Conservation (phyloP, 1,284 basidiomycete genomes). For the Puccinia triticina region DNA sequence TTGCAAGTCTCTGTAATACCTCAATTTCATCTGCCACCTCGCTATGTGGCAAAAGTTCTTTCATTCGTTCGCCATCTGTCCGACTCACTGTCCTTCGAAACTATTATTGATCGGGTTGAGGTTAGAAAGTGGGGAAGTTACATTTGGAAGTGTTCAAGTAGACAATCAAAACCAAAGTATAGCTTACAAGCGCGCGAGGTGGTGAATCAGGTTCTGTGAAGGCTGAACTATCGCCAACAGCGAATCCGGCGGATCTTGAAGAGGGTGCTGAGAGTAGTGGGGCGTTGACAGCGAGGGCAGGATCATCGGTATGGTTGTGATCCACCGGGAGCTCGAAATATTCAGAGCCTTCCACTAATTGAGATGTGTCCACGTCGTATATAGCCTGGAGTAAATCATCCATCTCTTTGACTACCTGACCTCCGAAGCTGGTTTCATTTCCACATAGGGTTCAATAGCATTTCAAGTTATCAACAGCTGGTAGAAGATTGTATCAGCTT, state of each 20-base stretch:
- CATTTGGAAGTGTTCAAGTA: not conserved
- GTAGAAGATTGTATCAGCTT: not conserved
- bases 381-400: constrained; percentile 36
- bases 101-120: not conserved
- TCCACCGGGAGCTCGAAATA: not conserved
- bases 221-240: not conserved
- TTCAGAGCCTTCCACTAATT: not conserved
- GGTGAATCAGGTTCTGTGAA: constrained; percentile 8
- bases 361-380: not conserved
- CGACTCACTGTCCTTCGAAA: constrained; percentile 18
- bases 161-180: not conserved
- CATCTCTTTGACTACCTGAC: not conserved
- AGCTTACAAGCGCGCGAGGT: not conserved
- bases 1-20: constrained; percentile 22
- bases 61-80: constrained; percentile 25
- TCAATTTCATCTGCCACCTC: constrained; percentile 21
- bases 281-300: not conserved
- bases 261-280: not conserved
- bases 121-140: not conserved
- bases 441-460: not conserved
- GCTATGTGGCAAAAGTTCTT: not conserved
- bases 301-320: not conserved
- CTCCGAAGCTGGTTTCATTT: not conserved
- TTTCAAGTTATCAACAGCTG: not conserved
- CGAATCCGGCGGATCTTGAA: not conserved